Conservation (phyloP, 306 rosid species). For the Vigna unguiculata region DNA sequence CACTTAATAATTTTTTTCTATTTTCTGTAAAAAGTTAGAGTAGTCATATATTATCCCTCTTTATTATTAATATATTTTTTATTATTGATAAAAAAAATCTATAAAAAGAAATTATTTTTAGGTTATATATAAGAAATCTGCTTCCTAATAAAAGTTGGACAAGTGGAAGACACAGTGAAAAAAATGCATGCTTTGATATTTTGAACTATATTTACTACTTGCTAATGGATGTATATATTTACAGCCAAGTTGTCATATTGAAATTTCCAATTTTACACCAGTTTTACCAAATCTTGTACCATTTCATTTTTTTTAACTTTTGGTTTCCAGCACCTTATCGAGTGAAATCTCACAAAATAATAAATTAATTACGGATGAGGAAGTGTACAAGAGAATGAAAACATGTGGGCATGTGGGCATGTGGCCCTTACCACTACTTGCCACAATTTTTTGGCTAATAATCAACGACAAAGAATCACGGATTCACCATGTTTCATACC, state of each 20-base stretch:
- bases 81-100: too few relatives aligned
- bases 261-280: background rate
- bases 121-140: too few relatives aligned
- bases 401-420: constrained; percentile 30
- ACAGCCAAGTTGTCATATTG: background rate
- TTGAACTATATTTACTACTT: too few relatives aligned
- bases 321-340: background rate
- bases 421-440: constrained; percentile 23
- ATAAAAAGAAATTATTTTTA: too few relatives aligned
- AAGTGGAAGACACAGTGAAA: too few relatives aligned
- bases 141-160: too few relatives aligned
- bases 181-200: too few relatives aligned
- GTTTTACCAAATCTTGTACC: background rate
- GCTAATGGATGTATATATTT: background rate
- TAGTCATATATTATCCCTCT: too few relatives aligned
- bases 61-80: too few relatives aligned
- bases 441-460: background rate
- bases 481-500: constrained; percentile 2
- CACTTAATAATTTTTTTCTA: too few relatives aligned
- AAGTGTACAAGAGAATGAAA: constrained; percentile 18
- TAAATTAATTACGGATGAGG: constrained; percentile 1
- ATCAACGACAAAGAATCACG: constrained; percentile 34
- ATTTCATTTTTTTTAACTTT: background rate
- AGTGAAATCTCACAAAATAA: background rate
- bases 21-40: too few relatives aligned